Percentiles rank a stretch among this genome's conserved stretches.
Evolutionary conservation across 352 stramenopile species (phyloP).

Genomic region (Globisporangium apiculatum): DNA sequence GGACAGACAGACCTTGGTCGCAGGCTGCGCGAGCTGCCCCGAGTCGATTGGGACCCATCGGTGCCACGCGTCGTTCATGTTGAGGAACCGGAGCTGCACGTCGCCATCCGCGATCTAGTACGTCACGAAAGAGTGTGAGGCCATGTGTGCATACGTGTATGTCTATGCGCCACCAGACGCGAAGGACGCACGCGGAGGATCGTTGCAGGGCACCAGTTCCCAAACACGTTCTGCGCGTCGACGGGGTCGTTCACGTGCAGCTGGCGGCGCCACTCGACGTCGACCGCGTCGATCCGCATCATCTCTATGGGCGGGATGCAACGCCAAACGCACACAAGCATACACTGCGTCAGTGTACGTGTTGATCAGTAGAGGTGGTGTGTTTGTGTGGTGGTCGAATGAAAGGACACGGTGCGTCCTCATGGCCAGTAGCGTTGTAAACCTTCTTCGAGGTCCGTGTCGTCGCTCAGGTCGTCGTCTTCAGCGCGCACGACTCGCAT

Average conservation of each 20-base stretch:
- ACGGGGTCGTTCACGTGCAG: conserved; percentile 55
- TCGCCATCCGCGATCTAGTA: conserved; percentile 49
- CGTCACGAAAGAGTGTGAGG: background rate
- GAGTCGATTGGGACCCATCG: conserved; percentile 65
- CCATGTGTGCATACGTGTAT: background rate
- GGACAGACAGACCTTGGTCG: conserved; percentile 28
- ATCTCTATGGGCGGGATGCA: conserved; percentile 36
- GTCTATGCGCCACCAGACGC: background rate
- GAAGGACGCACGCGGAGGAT: conserved; percentile 28
- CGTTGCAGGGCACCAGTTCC: conserved; percentile 75
- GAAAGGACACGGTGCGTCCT: too few species aligned
- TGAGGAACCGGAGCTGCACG: conserved; percentile 63
- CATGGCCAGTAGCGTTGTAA: background rate
- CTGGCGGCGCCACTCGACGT: conserved; percentile 65
- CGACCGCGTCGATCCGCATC: conserved; percentile 67
- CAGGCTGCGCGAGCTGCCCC: conserved; percentile 42
- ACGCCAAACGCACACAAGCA: conserved; percentile 2
- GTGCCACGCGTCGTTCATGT: conserved; percentile 77
- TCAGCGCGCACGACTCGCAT: background rate
- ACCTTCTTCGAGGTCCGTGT: conserved; percentile 80
- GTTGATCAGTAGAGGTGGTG: too few species aligned
- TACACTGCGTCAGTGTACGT: background rate
- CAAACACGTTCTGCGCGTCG: conserved; percentile 77
- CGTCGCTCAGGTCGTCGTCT: conserved; percentile 26
- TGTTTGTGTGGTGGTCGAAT: background rate